Conservation (phyloP, 495 filamentous ascomycete genomes). For the Bacidia rubella region DNA sequence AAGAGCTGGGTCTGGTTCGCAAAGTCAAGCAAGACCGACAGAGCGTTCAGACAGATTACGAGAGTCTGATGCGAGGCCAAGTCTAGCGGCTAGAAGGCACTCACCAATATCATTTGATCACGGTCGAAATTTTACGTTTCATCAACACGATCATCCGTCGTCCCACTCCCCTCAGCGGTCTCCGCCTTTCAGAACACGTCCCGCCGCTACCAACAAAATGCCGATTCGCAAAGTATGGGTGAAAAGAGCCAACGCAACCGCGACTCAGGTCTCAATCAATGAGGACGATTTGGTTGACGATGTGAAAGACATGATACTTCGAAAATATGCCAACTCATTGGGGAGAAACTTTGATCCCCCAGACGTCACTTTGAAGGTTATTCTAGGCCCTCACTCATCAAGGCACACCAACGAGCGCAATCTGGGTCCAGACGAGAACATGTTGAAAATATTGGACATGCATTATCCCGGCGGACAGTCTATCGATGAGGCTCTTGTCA, state of each 20-base stretch:
- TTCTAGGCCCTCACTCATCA: conserved; percentile 32
- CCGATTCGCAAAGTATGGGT: conserved; percentile 89
- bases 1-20: background rate
- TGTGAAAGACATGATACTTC: conserved; percentile 79
- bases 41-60: conserved; percentile 2
- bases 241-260: conserved; percentile 66
- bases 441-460: conserved; percentile 61
- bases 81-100: conserved; percentile 9
- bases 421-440: conserved; percentile 77
- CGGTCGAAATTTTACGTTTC: background rate
- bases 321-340: conserved; percentile 86
- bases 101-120: conserved; percentile 6
- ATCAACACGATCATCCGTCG: conserved; percentile 7
- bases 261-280: conserved; percentile 71
- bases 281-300: conserved; percentile 92
- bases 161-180: conserved; percentile 8
- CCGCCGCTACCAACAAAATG: conserved; percentile 39
- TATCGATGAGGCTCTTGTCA: conserved; percentile 81
- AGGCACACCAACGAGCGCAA: conserved; percentile 45
- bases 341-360: conserved; percentile 81
- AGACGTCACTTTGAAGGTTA: conserved; percentile 61
- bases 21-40: background rate
- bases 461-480: conserved; percentile 83
- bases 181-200: conserved; percentile 12
- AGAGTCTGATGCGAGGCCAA: conserved; percentile 12